Evolutionary conservation across 345 rosid genomes (phyloP).

Genomic region (Arabis hirsuta): DNA sequence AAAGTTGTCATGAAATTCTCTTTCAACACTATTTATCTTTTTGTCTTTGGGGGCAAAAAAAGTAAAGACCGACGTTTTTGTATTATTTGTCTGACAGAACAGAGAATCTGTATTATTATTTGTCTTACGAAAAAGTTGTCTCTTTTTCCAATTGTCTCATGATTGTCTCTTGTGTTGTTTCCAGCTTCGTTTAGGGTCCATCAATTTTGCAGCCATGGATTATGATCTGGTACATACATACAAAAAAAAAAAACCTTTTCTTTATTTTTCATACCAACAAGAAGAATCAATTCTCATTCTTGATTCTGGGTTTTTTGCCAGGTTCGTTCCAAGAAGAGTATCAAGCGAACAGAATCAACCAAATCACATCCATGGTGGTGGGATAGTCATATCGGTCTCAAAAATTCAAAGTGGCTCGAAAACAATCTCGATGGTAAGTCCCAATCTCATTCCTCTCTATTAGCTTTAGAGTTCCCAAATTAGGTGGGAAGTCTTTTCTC

Average conservation of each 20-base stretch:
- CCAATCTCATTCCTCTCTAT: not conserved
- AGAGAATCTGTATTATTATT: conserved; percentile 41
- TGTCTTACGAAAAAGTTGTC: conserved; percentile 25
- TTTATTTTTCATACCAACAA: conserved; percentile 16
- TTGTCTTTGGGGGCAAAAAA: not conserved
- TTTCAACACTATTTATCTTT: conserved; percentile 2
- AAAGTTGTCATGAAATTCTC: conserved; percentile 25
- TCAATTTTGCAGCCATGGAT: conserved; percentile 40
- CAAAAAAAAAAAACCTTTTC: not conserved
- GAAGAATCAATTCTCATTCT: conserved; percentile 28
- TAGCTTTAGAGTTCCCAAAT: conserved; percentile 17
- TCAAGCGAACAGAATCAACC: conserved; percentile 56
- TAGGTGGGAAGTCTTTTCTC: conserved; percentile 29
- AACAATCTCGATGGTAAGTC: conserved; percentile 51
- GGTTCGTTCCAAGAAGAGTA: conserved; percentile 47
- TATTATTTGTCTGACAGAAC: conserved; percentile 36
- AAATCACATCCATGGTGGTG: conserved; percentile 62
- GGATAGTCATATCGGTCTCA: conserved; percentile 49
- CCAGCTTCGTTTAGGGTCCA: conserved; percentile 41
- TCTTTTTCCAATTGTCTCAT: conserved; percentile 34
- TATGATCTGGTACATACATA: conserved; percentile 38
- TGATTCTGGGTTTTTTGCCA: conserved; percentile 36
- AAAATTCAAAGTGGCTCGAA: conserved; percentile 58
- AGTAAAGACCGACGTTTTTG: conserved; percentile 27
- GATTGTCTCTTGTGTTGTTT: conserved; percentile 43